A percentile compares a stretch with the other conserved stretches of the same genome.
phyloP scores from a whole-genome alignment of 305 asterid genomes.

The Rubia peregrina region DNA sequence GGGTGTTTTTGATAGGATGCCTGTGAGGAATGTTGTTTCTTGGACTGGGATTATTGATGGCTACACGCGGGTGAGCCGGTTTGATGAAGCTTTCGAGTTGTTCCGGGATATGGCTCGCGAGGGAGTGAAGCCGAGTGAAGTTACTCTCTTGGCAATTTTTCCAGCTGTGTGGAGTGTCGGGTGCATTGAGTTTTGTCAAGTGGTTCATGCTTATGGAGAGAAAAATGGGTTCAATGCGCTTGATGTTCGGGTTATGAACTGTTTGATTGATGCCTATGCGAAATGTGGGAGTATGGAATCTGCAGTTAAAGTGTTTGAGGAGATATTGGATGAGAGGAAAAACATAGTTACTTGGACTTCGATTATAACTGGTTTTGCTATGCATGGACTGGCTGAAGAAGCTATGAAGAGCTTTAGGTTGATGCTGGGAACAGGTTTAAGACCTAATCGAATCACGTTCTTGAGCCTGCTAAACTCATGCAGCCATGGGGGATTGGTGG shows the following conservation, averaged over 20 bases:
- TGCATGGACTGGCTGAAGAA: slow-evolving; percentile 7
- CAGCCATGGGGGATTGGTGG: slow-evolving; percentile 6
- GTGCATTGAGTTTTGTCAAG: slow-evolving; percentile 6
- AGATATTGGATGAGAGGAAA: slow-evolving; percentile 1
- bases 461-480: slow-evolving; percentile 5
- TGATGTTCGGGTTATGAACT: slow-evolving; percentile 1
- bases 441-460: slow-evolving; percentile 4
- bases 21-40: slow-evolving; percentile 6
- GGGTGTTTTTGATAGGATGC: slow-evolving; percentile 5
- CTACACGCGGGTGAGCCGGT: not conserved
- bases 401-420: not conserved
- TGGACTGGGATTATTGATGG: slow-evolving; percentile 8
- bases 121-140: slow-evolving; percentile 1
- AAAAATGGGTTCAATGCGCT: not conserved
- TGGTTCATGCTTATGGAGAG: slow-evolving; percentile 9
- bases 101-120: slow-evolving; percentile 2
- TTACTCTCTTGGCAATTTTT: slow-evolving; percentile 1
- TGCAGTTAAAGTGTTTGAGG: slow-evolving; percentile 1
- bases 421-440: slow-evolving; percentile 7
- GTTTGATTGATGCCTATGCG: slow-evolving; percentile 8
- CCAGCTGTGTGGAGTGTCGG: slow-evolving; percentile 1
- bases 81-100: not conserved
- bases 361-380: slow-evolving; percentile 1
- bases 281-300: slow-evolving; percentile 6
- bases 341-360: slow-evolving; percentile 8